A percentile compares a stretch with the other conserved stretches of the same genome.
These are phyloP conservation scores for Hylodesmum podocarpum DNA, from an alignment of 306 rosid species.

Conservation along the genomic window DNA sequence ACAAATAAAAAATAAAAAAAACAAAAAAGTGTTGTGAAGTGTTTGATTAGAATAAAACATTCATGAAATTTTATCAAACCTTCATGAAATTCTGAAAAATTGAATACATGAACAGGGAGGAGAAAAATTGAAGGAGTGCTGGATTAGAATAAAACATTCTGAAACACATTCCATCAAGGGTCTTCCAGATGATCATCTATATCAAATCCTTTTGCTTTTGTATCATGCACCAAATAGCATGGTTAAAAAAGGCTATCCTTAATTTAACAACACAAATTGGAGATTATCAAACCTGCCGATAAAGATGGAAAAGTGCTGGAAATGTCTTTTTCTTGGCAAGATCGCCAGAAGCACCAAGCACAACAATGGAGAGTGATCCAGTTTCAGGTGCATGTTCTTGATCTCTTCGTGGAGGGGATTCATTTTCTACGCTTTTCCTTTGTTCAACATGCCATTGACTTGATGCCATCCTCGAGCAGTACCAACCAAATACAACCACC, in stretches of 20 bases:
- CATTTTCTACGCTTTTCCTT: slow-evolving; percentile 40
- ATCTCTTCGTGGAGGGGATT: slow-evolving; percentile 47
- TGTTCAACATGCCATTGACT: slow-evolving; percentile 58
- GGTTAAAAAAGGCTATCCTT: not conserved
- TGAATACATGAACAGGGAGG: not conserved
- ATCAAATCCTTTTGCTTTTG: not conserved
- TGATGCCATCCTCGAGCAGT: slow-evolving; percentile 57
- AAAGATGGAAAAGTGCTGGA: slow-evolving; percentile 89
- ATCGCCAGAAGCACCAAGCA: slow-evolving; percentile 98
- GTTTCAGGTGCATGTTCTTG: slow-evolving; percentile 52
- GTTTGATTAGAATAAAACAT: too few relatives aligned
- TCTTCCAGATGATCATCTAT: not conserved
- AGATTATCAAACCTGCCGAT: slow-evolving; percentile 57
- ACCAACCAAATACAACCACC: slow-evolving; percentile 18
- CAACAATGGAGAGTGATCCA: slow-evolving; percentile 76
- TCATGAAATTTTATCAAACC: not conserved
- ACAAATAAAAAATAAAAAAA: not conserved
- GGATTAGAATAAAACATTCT: slow-evolving; percentile 14
- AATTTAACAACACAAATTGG: not conserved
- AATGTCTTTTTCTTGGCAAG: slow-evolving; percentile 99
- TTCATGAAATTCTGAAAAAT: not conserved
- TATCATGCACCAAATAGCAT: not conserved
- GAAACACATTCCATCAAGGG: slow-evolving; percentile 15
- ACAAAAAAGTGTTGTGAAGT: not conserved
- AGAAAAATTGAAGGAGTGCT: not conserved